Base-by-base conservation (phyloP, 2,329 filamentous ascomycete genomes). In the Dactylella cylindrospora region DNA sequence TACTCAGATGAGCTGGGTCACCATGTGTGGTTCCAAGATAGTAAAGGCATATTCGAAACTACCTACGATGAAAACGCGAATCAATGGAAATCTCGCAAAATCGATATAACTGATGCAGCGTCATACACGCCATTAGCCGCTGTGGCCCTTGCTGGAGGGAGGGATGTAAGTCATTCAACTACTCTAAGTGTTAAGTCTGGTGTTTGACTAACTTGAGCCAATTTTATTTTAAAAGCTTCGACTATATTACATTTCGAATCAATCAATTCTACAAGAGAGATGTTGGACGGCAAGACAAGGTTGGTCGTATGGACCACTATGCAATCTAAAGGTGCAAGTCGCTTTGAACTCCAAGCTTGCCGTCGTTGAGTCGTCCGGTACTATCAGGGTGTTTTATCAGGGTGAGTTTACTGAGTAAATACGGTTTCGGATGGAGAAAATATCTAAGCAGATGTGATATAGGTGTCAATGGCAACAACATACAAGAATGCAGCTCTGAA, bases 1-100 rank as follows among this genome's bases (percentile, higher is more conserved):
- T 8, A 17, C 13, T 44, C 19, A 15, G 25, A 26, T 26, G 13
- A 31, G 10, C 25, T 23, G 26, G 25, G 40, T 15, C 25, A 29
- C 31, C 40, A 26, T 8, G 9, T 44, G 2, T 44, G 25, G n/a
- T 44, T 44, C 15, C 40, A 44, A 44, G 25, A 44, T 44, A 31
- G 12, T 26, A 44, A 19, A 17, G 40, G 40, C n/a, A 31, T 44
- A 17, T 44, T 23, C 25, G 40, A 44, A 44, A 26, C 25, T 13
- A 26, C n/a, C n/a, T n/a, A n/a, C n/a, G n/a, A 26, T 15, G 25
- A 31, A 17, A 17, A 44, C 25, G 19, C 26, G 8, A 26, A 5
- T 15, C 17, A 44, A 15, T 44, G 40, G 40, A 44, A 26, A 13
- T 26, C 25, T 13, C 9, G 20, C 13, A 5, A 44, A 12, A 12